Percentiles rank a stretch among this genome's conserved stretches.
phyloP scores from a whole-genome alignment of 768 basidiomycete genomes.

The Russula sp. region DNA sequence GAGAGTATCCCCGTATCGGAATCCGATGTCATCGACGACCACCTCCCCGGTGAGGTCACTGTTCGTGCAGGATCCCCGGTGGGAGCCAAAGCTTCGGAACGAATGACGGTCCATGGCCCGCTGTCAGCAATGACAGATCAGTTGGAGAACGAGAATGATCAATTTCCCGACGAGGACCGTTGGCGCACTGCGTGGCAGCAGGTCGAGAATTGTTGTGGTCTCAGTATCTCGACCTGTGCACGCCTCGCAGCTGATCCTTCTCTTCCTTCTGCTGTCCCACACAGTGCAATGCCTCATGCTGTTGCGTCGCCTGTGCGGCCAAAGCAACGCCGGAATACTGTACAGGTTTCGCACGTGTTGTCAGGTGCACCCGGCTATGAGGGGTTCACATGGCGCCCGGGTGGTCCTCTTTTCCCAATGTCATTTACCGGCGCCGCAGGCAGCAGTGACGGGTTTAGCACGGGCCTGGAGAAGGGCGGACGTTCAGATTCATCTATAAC shows the following conservation, averaged over 20 bases:
- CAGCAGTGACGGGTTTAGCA: conserved; percentile 6
- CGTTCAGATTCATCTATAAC: conserved; percentile 9
- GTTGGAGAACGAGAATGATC: conserved; percentile 15
- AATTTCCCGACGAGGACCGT: conserved; percentile 1
- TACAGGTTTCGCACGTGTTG: conserved; percentile 24
- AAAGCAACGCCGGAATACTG: conserved; percentile 17
- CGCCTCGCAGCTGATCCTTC: conserved; percentile 19
- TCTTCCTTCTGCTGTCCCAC: conserved; percentile 13
- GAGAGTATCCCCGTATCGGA: neutral
- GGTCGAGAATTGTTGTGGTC: conserved; percentile 20
- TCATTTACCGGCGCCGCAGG: conserved; percentile 18
- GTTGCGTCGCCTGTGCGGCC: conserved; percentile 18
- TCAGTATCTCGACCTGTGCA: conserved; percentile 23
- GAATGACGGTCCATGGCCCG: neutral
- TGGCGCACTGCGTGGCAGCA: conserved; percentile 9
- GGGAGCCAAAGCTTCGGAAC: conserved; percentile 11
- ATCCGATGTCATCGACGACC: neutral
- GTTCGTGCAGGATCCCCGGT: conserved; percentile 21
- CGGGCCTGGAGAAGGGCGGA: conserved; percentile 13
- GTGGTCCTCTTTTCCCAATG: conserved; percentile 24
- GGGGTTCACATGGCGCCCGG: conserved; percentile 25
- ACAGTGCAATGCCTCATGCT: conserved; percentile 17
- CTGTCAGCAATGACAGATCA: conserved; percentile 1
- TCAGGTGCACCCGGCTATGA: conserved; percentile 25
- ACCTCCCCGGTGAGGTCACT: conserved; percentile 18